Base-by-base conservation (phyloP, 371 early-diverging fungal species). In the Mortierella polycephala region DNA sequence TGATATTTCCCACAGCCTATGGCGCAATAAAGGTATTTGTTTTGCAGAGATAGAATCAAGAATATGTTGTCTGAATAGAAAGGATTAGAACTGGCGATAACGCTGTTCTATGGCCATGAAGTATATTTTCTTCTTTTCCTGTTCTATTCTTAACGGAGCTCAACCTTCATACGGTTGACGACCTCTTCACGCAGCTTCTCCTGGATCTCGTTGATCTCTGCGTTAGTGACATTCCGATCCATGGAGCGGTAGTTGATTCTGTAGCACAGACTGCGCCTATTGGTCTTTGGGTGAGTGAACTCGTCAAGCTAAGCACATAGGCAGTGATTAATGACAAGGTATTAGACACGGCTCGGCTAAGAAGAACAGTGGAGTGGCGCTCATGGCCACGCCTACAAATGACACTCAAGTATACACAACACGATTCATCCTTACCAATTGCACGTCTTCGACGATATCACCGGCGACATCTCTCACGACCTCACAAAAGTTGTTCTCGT, bases 401-500 rank as follows among this genome's bases (percentile, higher is more conserved):
- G 14, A 18, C 52, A 51, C 9, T 61, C 5, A 44, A 42, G 45
- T 21, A 39, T 41, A 13, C 62, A 59, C 40, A 21, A 10, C 14
- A 56, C 53, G 10, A 30, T 30, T 30, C 30, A 30, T 21, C 69
- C 76, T 80, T 83, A 94, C 92, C 89, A 96, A 79, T 50, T 87
- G 83, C 18, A 97, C 98, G 60, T 90, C 90, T 83, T 99, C 98
- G 0, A 92, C 97, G 64, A 96, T 82, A 75, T 98, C 99, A 49
- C 96, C 96, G 7, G 96, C 98, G 30, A 91, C 89, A 64, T 95
- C 95, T 52, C 99, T 89, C 9, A 98, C 94, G 49, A 97, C 68
- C 68, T 98, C 98, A 80, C 91, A 94, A 81, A 98, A 89, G 75
- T 96, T 93, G 83, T 98, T 99, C 56, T 95, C 96, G 63, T 96